These are phyloP conservation scores for Meyerozyma guilliermondii DNA, from an alignment of 1,139 yeast genomes.

Conservation along the genomic window DNA sequence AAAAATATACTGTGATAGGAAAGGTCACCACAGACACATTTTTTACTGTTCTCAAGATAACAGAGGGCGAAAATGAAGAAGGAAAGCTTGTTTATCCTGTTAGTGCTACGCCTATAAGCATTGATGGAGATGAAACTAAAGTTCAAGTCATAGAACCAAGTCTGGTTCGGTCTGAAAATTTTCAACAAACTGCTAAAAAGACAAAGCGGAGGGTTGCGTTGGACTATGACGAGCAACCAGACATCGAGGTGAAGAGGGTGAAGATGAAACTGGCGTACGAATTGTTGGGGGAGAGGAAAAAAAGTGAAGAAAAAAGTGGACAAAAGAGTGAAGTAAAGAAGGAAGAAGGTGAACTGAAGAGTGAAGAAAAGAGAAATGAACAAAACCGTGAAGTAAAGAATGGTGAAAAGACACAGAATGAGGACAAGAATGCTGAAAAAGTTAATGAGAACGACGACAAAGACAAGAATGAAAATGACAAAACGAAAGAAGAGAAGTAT, in stretches of 20 bases:
- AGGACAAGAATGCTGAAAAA: too few relatives aligned
- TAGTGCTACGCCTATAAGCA: not conserved
- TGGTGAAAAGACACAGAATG: too few relatives aligned
- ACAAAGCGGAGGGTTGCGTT: not conserved
- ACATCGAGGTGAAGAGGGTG: not conserved
- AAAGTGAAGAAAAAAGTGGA: not conserved
- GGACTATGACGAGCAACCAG: not conserved
- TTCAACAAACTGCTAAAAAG: not conserved
- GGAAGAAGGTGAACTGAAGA: not conserved
- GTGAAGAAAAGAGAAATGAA: too few relatives aligned
- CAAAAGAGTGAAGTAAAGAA: not conserved
- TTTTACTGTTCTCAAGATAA: conserved; percentile 48
- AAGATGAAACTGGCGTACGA: not conserved
- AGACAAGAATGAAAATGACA: not conserved
- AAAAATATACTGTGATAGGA: conserved; percentile 55
- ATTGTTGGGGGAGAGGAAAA: not conserved
- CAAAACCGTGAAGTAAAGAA: too few relatives aligned
- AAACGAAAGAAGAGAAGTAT: not conserved
- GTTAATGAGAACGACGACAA: not conserved
- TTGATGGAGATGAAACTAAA: not conserved
- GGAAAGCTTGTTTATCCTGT: conserved; percentile 49
- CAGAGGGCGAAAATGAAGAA: conserved; percentile 43
- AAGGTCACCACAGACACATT: conserved; percentile 57
- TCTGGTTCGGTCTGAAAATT: not conserved
- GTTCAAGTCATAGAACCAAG: not conserved